phyloP scores from a whole-genome alignment of 495 filamentous ascomycete genomes.

The Thermothielavioides terrestris region DNA sequence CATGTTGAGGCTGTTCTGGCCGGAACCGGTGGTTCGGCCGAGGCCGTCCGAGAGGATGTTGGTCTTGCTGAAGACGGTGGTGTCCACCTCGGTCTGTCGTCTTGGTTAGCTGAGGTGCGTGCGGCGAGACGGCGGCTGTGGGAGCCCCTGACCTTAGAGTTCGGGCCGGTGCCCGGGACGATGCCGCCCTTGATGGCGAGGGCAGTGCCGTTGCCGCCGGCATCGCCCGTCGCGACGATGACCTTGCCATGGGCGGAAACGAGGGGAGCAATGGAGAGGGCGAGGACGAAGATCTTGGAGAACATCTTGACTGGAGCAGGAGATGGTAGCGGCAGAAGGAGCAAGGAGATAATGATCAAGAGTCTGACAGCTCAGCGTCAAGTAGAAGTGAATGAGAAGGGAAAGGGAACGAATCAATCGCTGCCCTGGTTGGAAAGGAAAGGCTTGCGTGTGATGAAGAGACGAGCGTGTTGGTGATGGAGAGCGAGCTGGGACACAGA shows the following conservation, averaged over 20 bases:
- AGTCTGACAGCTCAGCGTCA: background rate
- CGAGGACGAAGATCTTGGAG: constrained; percentile 7
- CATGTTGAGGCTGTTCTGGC: constrained; percentile 17
- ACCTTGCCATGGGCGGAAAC: constrained; percentile 25
- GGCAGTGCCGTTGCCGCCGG: constrained; percentile 22
- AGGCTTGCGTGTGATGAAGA: background rate
- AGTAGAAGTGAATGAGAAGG: background rate
- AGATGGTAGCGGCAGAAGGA: background rate
- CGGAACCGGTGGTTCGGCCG: constrained; percentile 12
- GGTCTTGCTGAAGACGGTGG: constrained; percentile 18
- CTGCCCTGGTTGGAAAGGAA: background rate
- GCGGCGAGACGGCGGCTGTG: background rate
- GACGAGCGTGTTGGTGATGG: background rate
- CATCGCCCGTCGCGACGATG: constrained; percentile 17
- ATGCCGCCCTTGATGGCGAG: constrained; percentile 20
- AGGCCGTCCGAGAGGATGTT: constrained; percentile 18
- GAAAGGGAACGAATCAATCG: constrained; percentile 7
- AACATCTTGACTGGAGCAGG: constrained; percentile 7
- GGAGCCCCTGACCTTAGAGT: constrained; percentile 3
- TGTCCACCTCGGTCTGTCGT: constrained; percentile 17
- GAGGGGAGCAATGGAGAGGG: constrained; percentile 12
- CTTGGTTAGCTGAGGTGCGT: background rate
- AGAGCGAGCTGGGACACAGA: background rate
- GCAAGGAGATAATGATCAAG: background rate
- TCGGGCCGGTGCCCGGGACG: constrained; percentile 15